A percentile compares a stretch with the other conserved stretches of the same genome.
phyloP scores from a whole-genome alignment of 148 eudicot genomes.

The Rhododendron molle region DNA sequence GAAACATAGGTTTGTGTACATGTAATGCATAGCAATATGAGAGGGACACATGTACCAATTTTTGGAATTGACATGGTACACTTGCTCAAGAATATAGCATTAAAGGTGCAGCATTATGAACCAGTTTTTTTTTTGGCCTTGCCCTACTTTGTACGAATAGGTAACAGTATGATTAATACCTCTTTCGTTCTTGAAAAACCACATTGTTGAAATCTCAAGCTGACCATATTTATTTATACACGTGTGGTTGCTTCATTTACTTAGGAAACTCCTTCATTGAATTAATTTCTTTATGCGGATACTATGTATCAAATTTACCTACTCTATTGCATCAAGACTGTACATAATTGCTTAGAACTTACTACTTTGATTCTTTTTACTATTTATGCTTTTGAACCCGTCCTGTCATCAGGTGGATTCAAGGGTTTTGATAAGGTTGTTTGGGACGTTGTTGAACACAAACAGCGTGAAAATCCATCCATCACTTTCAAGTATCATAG shows the following conservation, averaged over 20 bases:
- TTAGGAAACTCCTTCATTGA: not conserved
- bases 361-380: not conserved
- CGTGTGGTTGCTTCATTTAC: not conserved
- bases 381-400: not conserved
- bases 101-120: not conserved
- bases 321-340: not conserved
- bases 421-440: slow-evolving; percentile 88
- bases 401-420: slow-evolving; percentile 53
- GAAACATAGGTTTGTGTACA: not conserved
- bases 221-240: not conserved
- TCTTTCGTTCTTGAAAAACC: not conserved
- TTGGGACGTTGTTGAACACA: slow-evolving; percentile 83
- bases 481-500: slow-evolving; percentile 82
- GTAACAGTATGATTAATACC: not conserved
- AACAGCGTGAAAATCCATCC: slow-evolving; percentile 69
- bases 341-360: not conserved
- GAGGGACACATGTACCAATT: not conserved
- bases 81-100: not conserved
- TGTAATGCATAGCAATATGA: not conserved
- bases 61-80: not conserved
- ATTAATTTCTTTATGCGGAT: not conserved
- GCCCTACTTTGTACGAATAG: not conserved
- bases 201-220: not conserved
- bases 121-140: not conserved
- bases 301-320: not conserved